phyloP scores from a whole-genome alignment of 2,329 filamentous ascomycete species.

The Aspergillus sp. region DNA sequence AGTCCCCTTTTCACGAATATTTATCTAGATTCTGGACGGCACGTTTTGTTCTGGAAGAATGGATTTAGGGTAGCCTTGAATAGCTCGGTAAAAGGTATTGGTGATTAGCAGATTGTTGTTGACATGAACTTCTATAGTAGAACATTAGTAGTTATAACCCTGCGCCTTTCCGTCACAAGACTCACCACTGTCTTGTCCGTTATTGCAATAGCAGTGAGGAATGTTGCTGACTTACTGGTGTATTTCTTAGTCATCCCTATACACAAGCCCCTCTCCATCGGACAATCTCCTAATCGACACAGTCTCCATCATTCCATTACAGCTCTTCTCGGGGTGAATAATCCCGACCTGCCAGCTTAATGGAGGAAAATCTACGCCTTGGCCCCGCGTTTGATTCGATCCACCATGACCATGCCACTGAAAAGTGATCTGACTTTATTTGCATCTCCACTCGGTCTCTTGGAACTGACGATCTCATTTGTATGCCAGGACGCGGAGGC shows the following conservation, averaged over 20 bases:
- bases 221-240: too few species aligned
- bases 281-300: conserved; percentile 6
- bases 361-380: conserved; percentile 12
- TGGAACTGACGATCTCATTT: conserved; percentile 2
- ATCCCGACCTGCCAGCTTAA: conserved; percentile 1
- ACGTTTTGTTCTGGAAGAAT: too few species aligned
- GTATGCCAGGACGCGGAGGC: neutral
- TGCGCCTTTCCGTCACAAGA: too few species aligned
- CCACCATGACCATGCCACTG: neutral
- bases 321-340: conserved; percentile 1
- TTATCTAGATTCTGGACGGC: too few species aligned
- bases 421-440: neutral
- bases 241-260: neutral
- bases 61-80: too few species aligned
- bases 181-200: too few species aligned
- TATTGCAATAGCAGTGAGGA: too few species aligned
- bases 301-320: neutral
- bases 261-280: conserved; percentile 1
- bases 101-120: too few species aligned
- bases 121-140: too few species aligned
- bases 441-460: neutral
- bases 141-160: too few species aligned
- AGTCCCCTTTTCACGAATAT: too few species aligned
- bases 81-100: too few species aligned
- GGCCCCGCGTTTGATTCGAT: neutral